Evolutionary conservation across 1,284 basidiomycete genomes (phyloP), one percentile per base, ranked within the genome.

Genomic region (Cryptococcus amylolentus): DNA sequence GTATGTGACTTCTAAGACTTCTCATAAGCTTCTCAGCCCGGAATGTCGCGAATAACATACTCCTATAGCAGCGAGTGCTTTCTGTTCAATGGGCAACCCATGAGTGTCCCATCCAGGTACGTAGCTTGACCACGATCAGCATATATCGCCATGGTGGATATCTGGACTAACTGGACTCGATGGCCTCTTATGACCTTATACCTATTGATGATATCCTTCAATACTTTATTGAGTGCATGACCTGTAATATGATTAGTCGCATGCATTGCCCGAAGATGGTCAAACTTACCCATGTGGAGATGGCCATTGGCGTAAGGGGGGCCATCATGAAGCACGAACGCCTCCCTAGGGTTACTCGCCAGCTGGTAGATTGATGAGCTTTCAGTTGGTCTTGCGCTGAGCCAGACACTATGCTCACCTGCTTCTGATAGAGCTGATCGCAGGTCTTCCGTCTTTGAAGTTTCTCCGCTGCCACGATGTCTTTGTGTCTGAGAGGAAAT

Each of bases 41-140:
- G 9, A n/a, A n/a, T 1, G 5, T 5, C 1, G 40, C 50, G 5
- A 28, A 16, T 57, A 70, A 87, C 89, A 56, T 71, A 88, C 89
- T 56, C 83, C 83, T n/a, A 90, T 80, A 48, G 86, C 83, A 61
- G 87, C 81, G 35, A 97, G 78, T 0, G 92, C 89, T 72, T 95
- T 96, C 67, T 91, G 89, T 75, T 96, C 93, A 62, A 99, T 97
- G 0, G 96, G 96, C 16, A 98, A 83, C 2, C 96, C 96, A 70
- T 98, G 96, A 70, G 95, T 98, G 72, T 99, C 96, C 92, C 93
- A 99, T 5, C 96, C 96, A 28, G 96, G 95, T 40, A 89, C 78
- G 76, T 93, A 98, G 68, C 92, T 96, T 0, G 45, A 37, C 31
- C 26, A 8, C 35, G 26, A 50, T 23, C 10, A 23, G 5, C 18